Evolutionary conservation across 139 green algal species (phyloP), one percentile per base, ranked within the genome.

Genomic region (Trebouxia sp.): DNA sequence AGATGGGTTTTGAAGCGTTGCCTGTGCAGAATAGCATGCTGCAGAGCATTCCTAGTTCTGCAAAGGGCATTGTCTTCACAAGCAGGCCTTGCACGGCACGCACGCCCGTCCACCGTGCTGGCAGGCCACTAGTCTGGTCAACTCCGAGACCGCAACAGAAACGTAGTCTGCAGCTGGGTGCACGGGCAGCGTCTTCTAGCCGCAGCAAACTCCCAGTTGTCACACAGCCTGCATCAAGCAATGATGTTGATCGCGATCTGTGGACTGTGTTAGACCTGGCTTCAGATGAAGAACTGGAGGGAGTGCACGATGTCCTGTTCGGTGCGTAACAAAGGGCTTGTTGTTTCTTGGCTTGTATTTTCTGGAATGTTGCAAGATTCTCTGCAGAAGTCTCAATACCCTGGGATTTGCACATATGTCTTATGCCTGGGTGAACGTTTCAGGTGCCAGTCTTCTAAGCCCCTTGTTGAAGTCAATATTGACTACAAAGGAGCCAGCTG

Each of bases 231-330:
- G n/a, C n/a, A 35, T 72, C 62, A 11, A 15, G 32, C 62, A 72
- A 72, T 45, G 81, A 85, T n/a, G 76, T 92, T 14, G 90, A 94
- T 47, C 37, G 51, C 7, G 91, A 95, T 62, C 84, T 95, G 0
- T 88, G 88, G 70, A 69, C 86, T 17, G 89, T 96, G 53, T 82
- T 97, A 39, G 92, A 95, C 26, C 37, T 97, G 5, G 93, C 89
- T 56, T 84, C 74, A 32, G 88, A 95, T 65, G 92, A 94, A 5
- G 93, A 97, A 80, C 87, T 97, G 43, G 86, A 94, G 15, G 76
- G 83, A 45, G 12, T 92, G 39, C 80, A 90, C 65, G 35, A 50
- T 14, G 62, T 85, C 26, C 77, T 92, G 20, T 84, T 85, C 32
- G 79, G 78, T 87, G 43, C 70, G 51, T 47, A 47, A 10, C n/a